Evolutionary conservation across 2,329 filamentous ascomycete species (phyloP).

Genomic region (Hortaea sp.): DNA sequence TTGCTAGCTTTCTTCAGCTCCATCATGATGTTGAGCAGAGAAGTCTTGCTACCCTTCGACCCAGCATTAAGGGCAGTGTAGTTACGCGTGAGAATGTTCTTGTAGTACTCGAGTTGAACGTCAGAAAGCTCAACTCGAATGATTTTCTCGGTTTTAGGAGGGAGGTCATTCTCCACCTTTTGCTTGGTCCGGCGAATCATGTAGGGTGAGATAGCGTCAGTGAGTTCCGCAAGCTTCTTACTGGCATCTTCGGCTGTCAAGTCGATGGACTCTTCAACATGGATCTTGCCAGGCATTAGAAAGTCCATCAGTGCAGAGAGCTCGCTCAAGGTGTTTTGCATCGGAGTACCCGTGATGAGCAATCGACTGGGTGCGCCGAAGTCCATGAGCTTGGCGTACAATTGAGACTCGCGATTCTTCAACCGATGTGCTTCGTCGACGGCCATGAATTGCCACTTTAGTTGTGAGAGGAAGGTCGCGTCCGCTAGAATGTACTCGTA

Average conservation of each 20-base stretch:
- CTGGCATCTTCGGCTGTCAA: constrained; percentile 68
- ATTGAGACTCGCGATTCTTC: constrained; percentile 90
- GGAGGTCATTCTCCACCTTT: constrained; percentile 91
- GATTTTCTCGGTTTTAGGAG: constrained; percentile 97
- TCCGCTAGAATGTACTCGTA: constrained; percentile 94
- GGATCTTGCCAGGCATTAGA: constrained; percentile 84
- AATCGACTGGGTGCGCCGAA: constrained; percentile 84
- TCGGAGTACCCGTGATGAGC: constrained; percentile 91
- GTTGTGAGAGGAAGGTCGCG: constrained; percentile 69
- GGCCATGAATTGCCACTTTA: constrained; percentile 96
- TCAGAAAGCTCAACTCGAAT: constrained; percentile 95
- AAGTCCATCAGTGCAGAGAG: constrained; percentile 90
- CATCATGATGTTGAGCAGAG: constrained; percentile 97
- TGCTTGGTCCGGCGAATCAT: constrained; percentile 95
- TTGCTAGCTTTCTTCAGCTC: constrained; percentile 99
- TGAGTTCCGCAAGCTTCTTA: constrained; percentile 76
- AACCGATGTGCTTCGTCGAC: constrained; percentile 95
- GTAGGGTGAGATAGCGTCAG: constrained; percentile 78
- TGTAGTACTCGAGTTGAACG: constrained; percentile 95
- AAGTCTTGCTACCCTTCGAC: constrained; percentile 83
- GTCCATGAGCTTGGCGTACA: constrained; percentile 74
- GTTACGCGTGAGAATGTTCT: constrained; percentile 94
- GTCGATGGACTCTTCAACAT: constrained; percentile 87
- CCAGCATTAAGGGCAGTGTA: constrained; percentile 90
- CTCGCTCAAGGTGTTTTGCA: constrained; percentile 93